Conservation (phyloP, 495 filamentous ascomycete genomes). For the Lophium mytilinum region DNA sequence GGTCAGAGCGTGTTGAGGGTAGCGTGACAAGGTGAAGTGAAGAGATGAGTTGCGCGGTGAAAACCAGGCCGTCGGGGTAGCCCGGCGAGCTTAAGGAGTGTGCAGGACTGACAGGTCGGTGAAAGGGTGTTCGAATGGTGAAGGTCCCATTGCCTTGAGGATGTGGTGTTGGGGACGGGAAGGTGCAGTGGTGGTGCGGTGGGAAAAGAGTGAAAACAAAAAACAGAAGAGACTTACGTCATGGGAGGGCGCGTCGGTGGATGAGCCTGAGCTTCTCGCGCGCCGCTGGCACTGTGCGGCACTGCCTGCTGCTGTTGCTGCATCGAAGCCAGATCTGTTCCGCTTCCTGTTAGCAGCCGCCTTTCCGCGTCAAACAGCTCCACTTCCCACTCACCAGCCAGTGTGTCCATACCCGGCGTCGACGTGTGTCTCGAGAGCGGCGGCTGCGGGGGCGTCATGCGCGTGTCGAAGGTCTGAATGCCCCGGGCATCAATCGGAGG, state of each 20-base stretch:
- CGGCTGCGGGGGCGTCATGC: conserved; percentile 16
- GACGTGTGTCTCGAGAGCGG: conserved; percentile 39
- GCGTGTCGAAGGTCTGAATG: conserved; percentile 17
- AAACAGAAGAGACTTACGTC: conserved; percentile 32
- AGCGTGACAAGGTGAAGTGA: neutral
- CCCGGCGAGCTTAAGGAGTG: too few species aligned
- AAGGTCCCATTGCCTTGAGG: too few species aligned
- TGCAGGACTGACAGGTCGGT: too few species aligned
- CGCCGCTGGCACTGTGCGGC: conserved; percentile 38
- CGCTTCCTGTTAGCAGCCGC: neutral
- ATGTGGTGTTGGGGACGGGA: too few species aligned
- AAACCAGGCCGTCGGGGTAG: too few species aligned
- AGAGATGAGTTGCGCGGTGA: too few species aligned
- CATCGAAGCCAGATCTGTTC: conserved; percentile 53
- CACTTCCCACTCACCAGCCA: conserved; percentile 40
- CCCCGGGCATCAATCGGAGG: conserved; percentile 32
- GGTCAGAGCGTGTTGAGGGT: neutral
- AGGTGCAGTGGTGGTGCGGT: neutral
- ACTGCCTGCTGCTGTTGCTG: conserved; percentile 52
- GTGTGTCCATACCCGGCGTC: conserved; percentile 55
- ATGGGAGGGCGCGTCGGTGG: conserved; percentile 37
- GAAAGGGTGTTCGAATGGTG: too few species aligned
- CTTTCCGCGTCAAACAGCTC: neutral
- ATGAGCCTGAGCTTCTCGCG: conserved; percentile 42
- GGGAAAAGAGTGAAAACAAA: neutral